Evolutionary conservation across 805 yeast species (phyloP), one percentile per base, ranked within the genome.

Genomic region (Cyberlindnera sargentensis): DNA sequence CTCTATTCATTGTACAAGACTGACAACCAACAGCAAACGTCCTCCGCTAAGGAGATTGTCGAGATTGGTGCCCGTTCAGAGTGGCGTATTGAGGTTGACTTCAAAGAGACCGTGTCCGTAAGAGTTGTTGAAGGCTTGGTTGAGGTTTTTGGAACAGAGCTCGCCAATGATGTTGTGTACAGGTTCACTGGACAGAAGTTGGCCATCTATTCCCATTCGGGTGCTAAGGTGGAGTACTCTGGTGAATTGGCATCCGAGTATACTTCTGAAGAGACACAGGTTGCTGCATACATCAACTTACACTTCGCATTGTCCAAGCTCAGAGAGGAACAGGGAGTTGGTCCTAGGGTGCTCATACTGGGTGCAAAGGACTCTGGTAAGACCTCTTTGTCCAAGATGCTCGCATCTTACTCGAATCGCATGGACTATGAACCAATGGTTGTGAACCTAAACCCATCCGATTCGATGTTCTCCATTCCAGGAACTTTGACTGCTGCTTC

Each of bases 111-210:
- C 20, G 57, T 84, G 33, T 68, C 66, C n/a, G 56, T 84, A 37
- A 76, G 68, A 51, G 69, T 82, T 8, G 45, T 63, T 3, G 65
- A 68, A 3, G 99, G 99, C 4, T 72, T 80, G 3, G 96, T 87
- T 2, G 99, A 93, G 65, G 75, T 89, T 8, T 87, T 84, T 63
- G 99, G 99, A 25, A 87, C 96, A 3, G 99, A 93, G 60, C 73
- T 93, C 25, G 85, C 96, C 3, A 68, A 72, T 36, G 86, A 84
- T 45, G 69, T 73, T 1, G 84, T 79, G 24, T 82, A 79, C 53
- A 58, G 63, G 3, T 80, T 85, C 55, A 62, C 65, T 26, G 82
- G 80, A 6, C 65, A 72, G 47, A 77, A 76, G 42, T 64, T 75
- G 4, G 75, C 82, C 10, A 54, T 84, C 1, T 77, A 66, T 47